Evolutionary conservation across 1,284 basidiomycete genomes (phyloP).

Genomic region (Caloboletus firmus): DNA sequence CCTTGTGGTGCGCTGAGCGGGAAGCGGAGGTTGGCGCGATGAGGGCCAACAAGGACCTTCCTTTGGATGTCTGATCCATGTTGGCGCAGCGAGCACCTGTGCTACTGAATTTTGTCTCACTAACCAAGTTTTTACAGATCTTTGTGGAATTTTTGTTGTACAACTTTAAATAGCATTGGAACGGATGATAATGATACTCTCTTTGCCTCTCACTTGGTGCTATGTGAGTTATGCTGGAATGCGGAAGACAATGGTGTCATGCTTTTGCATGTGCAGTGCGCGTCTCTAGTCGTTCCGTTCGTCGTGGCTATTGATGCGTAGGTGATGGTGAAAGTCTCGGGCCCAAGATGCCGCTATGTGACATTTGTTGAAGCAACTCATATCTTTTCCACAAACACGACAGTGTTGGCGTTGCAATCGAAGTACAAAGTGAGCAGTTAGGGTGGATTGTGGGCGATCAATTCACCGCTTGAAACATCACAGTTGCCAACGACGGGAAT

Average conservation of each 20-base stretch:
- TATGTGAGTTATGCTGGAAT: background rate
- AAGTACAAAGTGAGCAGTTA: conserved; percentile 9
- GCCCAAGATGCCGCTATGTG: background rate
- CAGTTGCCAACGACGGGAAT: conserved; percentile 16
- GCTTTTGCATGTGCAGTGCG: background rate
- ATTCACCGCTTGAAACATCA: background rate
- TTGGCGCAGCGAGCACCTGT: conserved; percentile 26
- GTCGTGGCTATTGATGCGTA: background rate
- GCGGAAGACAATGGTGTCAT: background rate
- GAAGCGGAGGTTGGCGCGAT: conserved; percentile 59
- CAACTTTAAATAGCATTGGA: background rate
- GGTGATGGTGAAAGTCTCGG: no score
- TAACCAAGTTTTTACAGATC: conserved; percentile 14
- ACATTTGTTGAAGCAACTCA: background rate
- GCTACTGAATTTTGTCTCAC: background rate
- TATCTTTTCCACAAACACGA: background rate
- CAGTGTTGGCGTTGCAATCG: conserved; percentile 4
- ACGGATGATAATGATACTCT: conserved; percentile 8
- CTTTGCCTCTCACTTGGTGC: background rate
- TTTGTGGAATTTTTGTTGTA: background rate
- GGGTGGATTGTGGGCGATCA: background rate
- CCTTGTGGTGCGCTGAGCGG: conserved; percentile 63
- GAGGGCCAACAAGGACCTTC: conserved; percentile 60
- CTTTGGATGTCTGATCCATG: conserved; percentile 71
- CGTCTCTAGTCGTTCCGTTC: background rate